Evolutionary conservation across 2,329 filamentous ascomycete species (phyloP).

Genomic region (Biscogniauxia sp.): DNA sequence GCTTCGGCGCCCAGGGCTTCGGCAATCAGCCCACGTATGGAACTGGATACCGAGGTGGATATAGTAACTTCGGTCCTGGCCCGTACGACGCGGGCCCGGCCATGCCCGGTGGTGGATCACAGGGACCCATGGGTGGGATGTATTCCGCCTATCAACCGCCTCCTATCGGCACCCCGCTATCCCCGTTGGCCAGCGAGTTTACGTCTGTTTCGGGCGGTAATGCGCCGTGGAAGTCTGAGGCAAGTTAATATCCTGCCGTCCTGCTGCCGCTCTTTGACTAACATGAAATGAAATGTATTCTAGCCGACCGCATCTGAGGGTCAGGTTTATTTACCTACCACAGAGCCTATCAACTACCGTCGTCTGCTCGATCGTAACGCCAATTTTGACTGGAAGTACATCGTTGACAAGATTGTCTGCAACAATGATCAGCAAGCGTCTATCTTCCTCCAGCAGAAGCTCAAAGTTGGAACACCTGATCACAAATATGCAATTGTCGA

Average conservation of each 20-base stretch:
- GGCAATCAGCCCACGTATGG: constrained; percentile 34
- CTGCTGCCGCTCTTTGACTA: constrained; percentile 9
- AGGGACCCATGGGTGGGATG: constrained; percentile 35
- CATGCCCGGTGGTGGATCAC: constrained; percentile 29
- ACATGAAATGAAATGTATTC: constrained; percentile 19
- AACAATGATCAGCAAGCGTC: constrained; percentile 99
- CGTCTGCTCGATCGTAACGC: constrained; percentile 92
- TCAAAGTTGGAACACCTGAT: constrained; percentile 91
- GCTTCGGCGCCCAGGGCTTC: constrained; percentile 32
- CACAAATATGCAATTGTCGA: constrained; percentile 98
- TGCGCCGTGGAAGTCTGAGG: constrained; percentile 55
- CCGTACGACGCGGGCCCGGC: constrained; percentile 38
- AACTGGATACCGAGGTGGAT: constrained; percentile 26
- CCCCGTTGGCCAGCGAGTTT: constrained; percentile 73
- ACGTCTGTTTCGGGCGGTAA: constrained; percentile 48
- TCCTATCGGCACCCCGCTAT: constrained; percentile 57
- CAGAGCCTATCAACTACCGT: constrained; percentile 94
- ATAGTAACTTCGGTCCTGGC: constrained; percentile 28
- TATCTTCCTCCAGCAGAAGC: constrained; percentile 97
- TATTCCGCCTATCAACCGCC: constrained; percentile 28
- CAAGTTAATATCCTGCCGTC: constrained; percentile 29
- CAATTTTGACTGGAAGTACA: constrained; percentile 98
- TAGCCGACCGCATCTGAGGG: constrained; percentile 53
- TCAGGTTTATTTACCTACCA: constrained; percentile 79
- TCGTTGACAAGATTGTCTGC: constrained; percentile 98